phyloP scores from a whole-genome alignment of 1,284 basidiomycete genomes.

The Phlebopus sp. region DNA sequence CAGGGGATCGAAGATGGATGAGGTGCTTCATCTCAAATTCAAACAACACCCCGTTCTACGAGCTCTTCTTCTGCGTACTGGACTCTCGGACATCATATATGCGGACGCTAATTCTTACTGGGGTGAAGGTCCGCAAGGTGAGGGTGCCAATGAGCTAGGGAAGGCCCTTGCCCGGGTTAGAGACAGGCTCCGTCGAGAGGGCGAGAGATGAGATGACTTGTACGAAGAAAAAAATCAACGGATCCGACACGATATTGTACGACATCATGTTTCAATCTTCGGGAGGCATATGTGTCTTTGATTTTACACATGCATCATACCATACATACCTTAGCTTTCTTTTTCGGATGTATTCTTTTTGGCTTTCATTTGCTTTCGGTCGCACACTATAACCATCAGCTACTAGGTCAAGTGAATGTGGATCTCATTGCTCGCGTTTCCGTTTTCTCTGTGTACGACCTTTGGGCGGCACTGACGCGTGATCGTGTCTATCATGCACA shows the following conservation, averaged over 20 bases:
- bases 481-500: background rate
- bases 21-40: constrained; percentile 59
- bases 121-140: constrained; percentile 49
- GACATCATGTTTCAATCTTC: background rate
- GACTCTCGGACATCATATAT: constrained; percentile 46
- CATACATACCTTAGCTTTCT: constrained; percentile 1
- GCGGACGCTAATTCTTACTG: constrained; percentile 47
- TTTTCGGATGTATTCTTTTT: constrained; percentile 5
- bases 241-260: background rate
- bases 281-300: background rate
- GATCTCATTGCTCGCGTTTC: constrained; percentile 8
- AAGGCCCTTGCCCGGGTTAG: constrained; percentile 52
- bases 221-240: background rate
- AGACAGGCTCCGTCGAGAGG: constrained; percentile 39
- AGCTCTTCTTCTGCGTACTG: constrained; percentile 46
- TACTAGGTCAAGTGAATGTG: background rate
- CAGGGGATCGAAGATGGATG: constrained; percentile 48
- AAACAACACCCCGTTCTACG: constrained; percentile 54
- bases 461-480: background rate
- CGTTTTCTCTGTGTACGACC: constrained; percentile 13
- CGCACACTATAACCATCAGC: background rate
- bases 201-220: constrained; percentile 11
- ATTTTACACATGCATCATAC: background rate
- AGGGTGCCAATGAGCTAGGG: constrained; percentile 61
- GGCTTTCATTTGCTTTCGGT: background rate